These are phyloP conservation scores for Hydrangea macrophylla DNA, from an alignment of 148 eudicot genomes.

Conservation along the genomic window DNA sequence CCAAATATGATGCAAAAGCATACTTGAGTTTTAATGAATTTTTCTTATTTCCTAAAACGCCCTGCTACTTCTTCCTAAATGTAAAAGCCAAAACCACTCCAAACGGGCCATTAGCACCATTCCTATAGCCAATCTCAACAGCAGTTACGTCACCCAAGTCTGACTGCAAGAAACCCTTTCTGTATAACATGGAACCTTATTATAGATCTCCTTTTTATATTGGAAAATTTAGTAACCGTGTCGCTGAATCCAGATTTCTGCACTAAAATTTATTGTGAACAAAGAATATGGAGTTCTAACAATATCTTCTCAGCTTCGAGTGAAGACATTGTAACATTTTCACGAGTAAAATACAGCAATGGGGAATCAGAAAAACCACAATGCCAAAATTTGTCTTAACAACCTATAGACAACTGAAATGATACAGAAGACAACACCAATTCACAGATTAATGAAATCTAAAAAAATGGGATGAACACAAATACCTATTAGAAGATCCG, in stretches of 20 bases:
- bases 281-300: not conserved
- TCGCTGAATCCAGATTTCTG: not conserved
- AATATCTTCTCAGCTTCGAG: not conserved
- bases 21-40: no score
- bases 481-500: conserved; percentile 16
- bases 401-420: not conserved
- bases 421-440: not conserved
- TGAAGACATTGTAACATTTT: not conserved
- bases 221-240: no score
- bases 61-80: no score
- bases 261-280: not conserved
- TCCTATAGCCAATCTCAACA: not conserved
- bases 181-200: no score
- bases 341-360: not conserved
- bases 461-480: conserved; percentile 4
- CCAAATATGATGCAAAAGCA: no score
- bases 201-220: not conserved
- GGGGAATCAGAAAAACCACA: not conserved
- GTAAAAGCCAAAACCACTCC: no score
- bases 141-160: not conserved
- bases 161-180: no score
- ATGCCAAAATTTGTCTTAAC: conserved; percentile 1
- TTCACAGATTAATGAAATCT: not conserved
- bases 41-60: no score
- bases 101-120: no score